phyloP scores from a whole-genome alignment of 78 protist genomes.

The Polysphondylium violaceum region DNA sequence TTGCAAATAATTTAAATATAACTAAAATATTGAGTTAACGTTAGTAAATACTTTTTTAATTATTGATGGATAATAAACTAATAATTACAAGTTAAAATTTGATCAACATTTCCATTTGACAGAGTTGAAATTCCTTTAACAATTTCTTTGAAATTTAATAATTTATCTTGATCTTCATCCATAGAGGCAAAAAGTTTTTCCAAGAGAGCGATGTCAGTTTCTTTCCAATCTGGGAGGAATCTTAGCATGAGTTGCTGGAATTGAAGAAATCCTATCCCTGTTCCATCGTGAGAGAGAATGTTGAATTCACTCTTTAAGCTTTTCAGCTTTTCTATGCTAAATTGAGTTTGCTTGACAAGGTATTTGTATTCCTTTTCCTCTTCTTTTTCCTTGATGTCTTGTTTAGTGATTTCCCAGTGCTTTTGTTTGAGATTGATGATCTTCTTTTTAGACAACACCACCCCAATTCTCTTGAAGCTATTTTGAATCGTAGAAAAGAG shows the following conservation, averaged over 20 bases:
- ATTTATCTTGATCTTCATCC: conserved; percentile 63
- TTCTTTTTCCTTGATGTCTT: conserved; percentile 42
- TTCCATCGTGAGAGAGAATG: conserved; percentile 61
- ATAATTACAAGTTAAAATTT: conserved; percentile 51
- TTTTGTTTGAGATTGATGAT: conserved; percentile 54
- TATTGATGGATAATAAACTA: neutral
- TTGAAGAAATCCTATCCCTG: conserved; percentile 62
- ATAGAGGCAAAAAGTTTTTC: conserved; percentile 45
- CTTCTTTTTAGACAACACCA: conserved; percentile 64
- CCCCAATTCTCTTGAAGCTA: conserved; percentile 49
- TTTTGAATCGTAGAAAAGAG: conserved; percentile 3
- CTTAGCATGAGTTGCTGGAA: conserved; percentile 65
- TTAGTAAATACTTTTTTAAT: neutral
- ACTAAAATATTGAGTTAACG: neutral
- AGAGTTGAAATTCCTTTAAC: conserved; percentile 51
- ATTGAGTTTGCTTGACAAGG: conserved; percentile 36
- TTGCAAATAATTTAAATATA: conserved; percentile 66
- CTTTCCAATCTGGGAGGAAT: conserved; percentile 65
- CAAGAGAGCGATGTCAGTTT: neutral
- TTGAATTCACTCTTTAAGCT: conserved; percentile 55
- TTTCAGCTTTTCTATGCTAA: conserved; percentile 36
- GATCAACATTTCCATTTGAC: conserved; percentile 69
- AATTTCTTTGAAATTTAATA: conserved; percentile 70
- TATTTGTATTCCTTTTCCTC: conserved; percentile 50
- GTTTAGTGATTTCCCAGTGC: conserved; percentile 72